Conservation (phyloP, 352 stramenopile species). For the Globisporangium middletonii region DNA sequence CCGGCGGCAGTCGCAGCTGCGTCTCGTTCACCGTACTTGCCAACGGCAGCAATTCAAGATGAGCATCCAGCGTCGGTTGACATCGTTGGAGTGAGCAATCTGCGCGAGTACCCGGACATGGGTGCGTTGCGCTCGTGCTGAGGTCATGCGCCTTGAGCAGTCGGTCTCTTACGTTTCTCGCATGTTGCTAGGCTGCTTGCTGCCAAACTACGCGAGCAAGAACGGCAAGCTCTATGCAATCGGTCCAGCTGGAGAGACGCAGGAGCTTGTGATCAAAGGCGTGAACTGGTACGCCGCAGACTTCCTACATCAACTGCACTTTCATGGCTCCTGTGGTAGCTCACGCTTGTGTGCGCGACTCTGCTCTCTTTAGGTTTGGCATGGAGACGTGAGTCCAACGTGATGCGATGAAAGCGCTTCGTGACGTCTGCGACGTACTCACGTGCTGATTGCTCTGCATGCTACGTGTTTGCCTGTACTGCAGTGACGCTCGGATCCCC, state of each 20-base stretch:
- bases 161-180: not conserved
- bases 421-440: no score
- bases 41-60: conserved; percentile 7
- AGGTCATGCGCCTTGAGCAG: no score
- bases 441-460: no score
- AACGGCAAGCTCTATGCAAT: conserved; percentile 18
- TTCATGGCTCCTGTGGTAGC: not conserved
- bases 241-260: conserved; percentile 8
- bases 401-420: no score
- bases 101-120: conserved; percentile 8
- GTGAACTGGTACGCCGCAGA: conserved; percentile 10
- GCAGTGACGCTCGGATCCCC: conserved; percentile 51
- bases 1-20: not conserved
- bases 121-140: not conserved
- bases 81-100: conserved; percentile 3
- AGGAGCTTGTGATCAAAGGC: conserved; percentile 13
- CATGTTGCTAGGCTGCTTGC: conserved; percentile 3
- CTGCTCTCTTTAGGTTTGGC: conserved; percentile 5
- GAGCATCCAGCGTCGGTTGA: not conserved
- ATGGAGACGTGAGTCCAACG: conserved; percentile 13
- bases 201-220: conserved; percentile 22
- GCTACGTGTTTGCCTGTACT: no score
- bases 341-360: not conserved
- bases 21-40: not conserved
- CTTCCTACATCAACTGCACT: no score